Percentiles rank a stretch among this genome's conserved stretches.
phyloP scores from a whole-genome alignment of 352 stramenopile genomes.

The Nothophytophthora sp. region DNA sequence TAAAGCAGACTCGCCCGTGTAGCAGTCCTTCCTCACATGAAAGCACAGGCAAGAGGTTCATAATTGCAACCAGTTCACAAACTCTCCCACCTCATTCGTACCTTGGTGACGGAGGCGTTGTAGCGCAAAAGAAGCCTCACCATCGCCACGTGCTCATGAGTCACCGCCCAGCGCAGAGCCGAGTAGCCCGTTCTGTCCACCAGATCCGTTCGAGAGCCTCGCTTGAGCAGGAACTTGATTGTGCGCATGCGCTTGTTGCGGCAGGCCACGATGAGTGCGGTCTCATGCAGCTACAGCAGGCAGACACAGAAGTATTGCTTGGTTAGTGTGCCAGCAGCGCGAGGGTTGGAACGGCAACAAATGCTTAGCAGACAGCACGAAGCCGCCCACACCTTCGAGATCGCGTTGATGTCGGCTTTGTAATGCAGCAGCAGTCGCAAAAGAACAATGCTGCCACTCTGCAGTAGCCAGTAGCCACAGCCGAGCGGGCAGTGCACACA shows the following conservation, averaged over 20 bases:
- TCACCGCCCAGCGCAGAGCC: conserved; percentile 49
- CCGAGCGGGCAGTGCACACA: not conserved
- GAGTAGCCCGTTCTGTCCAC: conserved; percentile 51
- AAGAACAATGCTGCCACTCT: conserved; percentile 50
- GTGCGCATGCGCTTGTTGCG: conserved; percentile 40
- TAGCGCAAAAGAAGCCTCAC: conserved; percentile 39
- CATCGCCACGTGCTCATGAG: conserved; percentile 34
- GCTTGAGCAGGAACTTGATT: conserved; percentile 44
- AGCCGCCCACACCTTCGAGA: conserved; percentile 50
- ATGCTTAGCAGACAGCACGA: not conserved
- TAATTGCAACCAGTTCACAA: not conserved
- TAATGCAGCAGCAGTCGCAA: conserved; percentile 55
- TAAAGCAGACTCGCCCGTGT: conserved; percentile 46
- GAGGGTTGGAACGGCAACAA: no score
- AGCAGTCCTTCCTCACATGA: conserved; percentile 39
- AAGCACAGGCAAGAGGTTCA: not conserved
- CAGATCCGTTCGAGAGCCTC: conserved; percentile 35
- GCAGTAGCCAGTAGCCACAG: not conserved
- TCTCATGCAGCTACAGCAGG: conserved; percentile 46
- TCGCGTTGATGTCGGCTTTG: conserved; percentile 56
- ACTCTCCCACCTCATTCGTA: not conserved
- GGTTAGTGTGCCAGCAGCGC: not conserved
- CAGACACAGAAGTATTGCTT: not conserved
- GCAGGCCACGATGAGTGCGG: conserved; percentile 48
- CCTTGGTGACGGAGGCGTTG: conserved; percentile 44